phyloP scores from a whole-genome alignment of 1,284 basidiomycete species.

The Pseudozyma flocculosa region DNA sequence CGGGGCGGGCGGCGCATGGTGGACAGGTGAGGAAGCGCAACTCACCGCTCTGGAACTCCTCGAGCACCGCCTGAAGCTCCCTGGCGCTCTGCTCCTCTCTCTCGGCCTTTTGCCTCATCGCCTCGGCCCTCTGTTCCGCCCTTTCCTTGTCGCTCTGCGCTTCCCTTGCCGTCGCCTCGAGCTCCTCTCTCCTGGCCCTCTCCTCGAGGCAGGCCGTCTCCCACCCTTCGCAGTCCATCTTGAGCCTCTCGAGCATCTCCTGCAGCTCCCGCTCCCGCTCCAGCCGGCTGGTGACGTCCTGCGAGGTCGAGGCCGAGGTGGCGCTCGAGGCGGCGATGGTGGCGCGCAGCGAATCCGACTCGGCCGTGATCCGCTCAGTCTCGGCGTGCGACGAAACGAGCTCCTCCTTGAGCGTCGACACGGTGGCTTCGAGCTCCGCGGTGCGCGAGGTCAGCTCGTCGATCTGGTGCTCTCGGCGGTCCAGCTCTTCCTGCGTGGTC shows the following conservation, averaged over 20 bases:
- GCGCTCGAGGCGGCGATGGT: background rate
- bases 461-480: conserved; percentile 52
- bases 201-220: conserved; percentile 32
- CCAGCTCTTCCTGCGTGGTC: conserved; percentile 45
- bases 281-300: background rate
- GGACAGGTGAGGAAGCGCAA: too few relatives aligned
- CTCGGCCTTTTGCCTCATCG: conserved; percentile 66
- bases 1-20: too few relatives aligned
- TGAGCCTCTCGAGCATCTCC: conserved; percentile 36
- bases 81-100: conserved; percentile 73
- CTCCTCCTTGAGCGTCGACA: conserved; percentile 23
- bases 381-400: conserved; percentile 36
- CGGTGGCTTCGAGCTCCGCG: conserved; percentile 1
- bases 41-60: conserved; percentile 89
- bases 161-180: conserved; percentile 70
- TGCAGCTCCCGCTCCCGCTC: conserved; percentile 31
- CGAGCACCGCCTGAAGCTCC: conserved; percentile 87
- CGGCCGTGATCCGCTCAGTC: conserved; percentile 20
- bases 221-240: conserved; percentile 37
- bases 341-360: conserved; percentile 30
- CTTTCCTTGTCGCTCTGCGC: conserved; percentile 55
- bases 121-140: conserved; percentile 45
- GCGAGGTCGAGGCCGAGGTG: background rate
- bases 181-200: conserved; percentile 45
- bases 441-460: conserved; percentile 32